Base-by-base conservation (phyloP, 169 alveolate genomes). In the Perkinsus marinus region DNA sequence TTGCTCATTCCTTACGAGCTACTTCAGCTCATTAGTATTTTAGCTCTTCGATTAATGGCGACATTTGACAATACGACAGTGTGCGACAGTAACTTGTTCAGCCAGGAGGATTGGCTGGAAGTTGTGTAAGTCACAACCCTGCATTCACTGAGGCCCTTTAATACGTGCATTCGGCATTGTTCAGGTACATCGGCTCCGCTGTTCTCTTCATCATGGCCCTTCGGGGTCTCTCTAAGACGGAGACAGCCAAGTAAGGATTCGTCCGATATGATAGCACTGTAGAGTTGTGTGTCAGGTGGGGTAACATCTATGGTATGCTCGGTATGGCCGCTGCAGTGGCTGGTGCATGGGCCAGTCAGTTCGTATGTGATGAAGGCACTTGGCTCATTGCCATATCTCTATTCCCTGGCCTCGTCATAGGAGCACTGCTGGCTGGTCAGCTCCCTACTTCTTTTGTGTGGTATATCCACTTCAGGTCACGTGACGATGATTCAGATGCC, bases 401-500 rank as follows among this genome's bases (percentile, higher is more conserved):
- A 13, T 57, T 57, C 79, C 79, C 79, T 57, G 79, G 79, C 0
- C 34, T 57, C 37, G 22, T 57, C 22, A 57, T 57, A 13, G 79
- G 79, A 30, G 22, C 22, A 0, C 34, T 57, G 34, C 79, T 57
- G 7, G 79, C 79, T 19, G 79, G 79, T 57, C 30, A 57, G 46
- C 10, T 41, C 10, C n/a, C 46, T 6, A 57, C 26, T 19, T 57
- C 79, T 30, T 57, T 10, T 41, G 10, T 41, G 7, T 57, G 36
- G 36, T 13, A 13, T 30, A 19, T 19, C 26, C 34, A 13, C 22
- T 57, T 57, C 79, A 57, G 93, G 94, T 41, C 94, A 92, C 92
- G 98, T 97, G 22, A 96, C 96, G 46, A 95, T 97, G 95, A 96
- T 97, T 13, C 96, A 96, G 39, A 91, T 97, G 94, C 98, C 98